Evolutionary conservation across 441 rosid genomes (phyloP).

Genomic region (Kokia cookei): DNA sequence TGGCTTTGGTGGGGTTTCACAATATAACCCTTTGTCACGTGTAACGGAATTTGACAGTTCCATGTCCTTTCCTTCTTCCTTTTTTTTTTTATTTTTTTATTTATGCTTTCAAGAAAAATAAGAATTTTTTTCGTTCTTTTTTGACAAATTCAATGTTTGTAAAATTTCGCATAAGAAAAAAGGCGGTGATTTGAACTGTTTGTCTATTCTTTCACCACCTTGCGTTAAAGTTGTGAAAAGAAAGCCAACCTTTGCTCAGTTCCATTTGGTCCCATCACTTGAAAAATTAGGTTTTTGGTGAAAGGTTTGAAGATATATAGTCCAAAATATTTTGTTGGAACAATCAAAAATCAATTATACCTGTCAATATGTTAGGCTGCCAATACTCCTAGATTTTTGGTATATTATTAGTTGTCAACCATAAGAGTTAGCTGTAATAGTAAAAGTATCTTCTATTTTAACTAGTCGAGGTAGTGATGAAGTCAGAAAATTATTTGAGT

Average conservation of each 20-base stretch:
- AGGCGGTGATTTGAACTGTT: slow-evolving; percentile 5
- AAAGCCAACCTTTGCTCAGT: slow-evolving; percentile 1
- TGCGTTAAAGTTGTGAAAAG: not conserved
- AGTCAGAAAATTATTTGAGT: too few relatives aligned
- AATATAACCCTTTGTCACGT: slow-evolving; percentile 13
- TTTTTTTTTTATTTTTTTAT: not conserved
- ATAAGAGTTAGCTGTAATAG: too few relatives aligned
- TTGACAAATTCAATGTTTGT: not conserved
- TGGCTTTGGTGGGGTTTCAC: slow-evolving; percentile 11
- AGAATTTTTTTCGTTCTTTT: not conserved
- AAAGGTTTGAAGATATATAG: not conserved
- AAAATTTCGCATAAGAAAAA: not conserved
- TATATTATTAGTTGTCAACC: too few relatives aligned
- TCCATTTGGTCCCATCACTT: slow-evolving; percentile 5
- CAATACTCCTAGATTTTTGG: too few relatives aligned
- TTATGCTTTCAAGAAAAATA: not conserved
- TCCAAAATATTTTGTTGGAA: not conserved
- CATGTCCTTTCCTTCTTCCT: not conserved
- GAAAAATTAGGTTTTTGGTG: not conserved
- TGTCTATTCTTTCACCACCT: not conserved
- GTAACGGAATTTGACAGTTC: slow-evolving; percentile 12
- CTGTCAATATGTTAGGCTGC: not conserved
- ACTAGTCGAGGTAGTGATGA: too few relatives aligned
- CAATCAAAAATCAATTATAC: not conserved
- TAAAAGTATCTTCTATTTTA: too few relatives aligned